Conservation (phyloP, 2,329 filamentous ascomycete genomes). For the Colletotrichum liriopes region DNA sequence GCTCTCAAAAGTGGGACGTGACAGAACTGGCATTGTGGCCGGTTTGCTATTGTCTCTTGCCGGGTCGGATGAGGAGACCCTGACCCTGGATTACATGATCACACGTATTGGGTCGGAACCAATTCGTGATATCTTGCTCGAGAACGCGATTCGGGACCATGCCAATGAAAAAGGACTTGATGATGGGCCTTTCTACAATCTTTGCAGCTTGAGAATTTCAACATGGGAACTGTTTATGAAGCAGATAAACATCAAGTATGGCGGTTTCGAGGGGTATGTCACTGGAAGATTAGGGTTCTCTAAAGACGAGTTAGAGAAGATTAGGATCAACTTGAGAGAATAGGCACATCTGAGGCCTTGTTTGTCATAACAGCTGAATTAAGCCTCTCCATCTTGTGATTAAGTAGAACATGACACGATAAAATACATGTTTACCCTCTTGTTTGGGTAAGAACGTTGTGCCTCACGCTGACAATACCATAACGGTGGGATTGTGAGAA, state of each 20-base stretch:
- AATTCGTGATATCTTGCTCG: background rate
- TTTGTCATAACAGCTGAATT: too few relatives aligned
- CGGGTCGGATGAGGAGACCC: background rate
- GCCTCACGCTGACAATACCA: too few relatives aligned
- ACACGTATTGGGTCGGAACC: background rate
- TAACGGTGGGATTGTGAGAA: too few relatives aligned
- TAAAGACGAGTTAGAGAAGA: background rate
- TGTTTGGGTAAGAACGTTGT: too few relatives aligned
- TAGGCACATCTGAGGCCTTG: background rate
- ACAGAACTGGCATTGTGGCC: background rate
- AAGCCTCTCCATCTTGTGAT: too few relatives aligned
- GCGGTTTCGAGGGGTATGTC: background rate
- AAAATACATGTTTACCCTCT: too few relatives aligned
- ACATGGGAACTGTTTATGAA: background rate
- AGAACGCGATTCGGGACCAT: background rate
- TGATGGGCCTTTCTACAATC: background rate
- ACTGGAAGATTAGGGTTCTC: background rate
- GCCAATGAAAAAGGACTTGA: background rate
- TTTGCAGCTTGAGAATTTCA: background rate
- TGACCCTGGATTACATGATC: background rate
- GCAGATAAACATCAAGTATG: background rate
- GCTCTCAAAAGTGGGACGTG: background rate
- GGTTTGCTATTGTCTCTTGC: background rate
- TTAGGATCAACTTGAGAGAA: background rate
- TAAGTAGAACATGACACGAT: too few relatives aligned